A percentile compares a stretch with the other conserved stretches of the same genome.
Conservation (phyloP, 2,329 filamentous ascomycete genomes). For the Aspergillus hiratsukae region DNA sequence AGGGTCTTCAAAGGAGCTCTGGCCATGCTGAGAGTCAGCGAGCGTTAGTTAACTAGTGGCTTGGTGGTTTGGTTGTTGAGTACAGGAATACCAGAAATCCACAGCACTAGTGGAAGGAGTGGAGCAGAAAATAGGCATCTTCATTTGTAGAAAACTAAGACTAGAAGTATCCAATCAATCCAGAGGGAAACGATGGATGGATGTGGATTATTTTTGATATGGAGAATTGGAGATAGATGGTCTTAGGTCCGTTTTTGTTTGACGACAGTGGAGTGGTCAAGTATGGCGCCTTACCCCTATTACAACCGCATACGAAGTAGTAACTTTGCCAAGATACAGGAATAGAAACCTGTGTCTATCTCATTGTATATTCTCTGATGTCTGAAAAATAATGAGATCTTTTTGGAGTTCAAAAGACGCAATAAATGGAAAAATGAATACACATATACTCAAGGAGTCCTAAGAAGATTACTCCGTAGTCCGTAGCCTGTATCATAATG, state of each 20-base stretch:
- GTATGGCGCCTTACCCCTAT: not conserved
- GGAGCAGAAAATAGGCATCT: not conserved
- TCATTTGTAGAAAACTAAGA: not conserved
- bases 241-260: not conserved
- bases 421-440: not conserved
- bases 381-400: not conserved
- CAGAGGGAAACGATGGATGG: not conserved
- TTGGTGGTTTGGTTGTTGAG: conserved; percentile 7
- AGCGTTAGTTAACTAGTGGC: conserved; percentile 7
- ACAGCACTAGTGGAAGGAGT: not conserved
- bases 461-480: not conserved
- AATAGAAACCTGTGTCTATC: not conserved
- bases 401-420: not conserved
- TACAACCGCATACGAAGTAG: not conserved
- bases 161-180: not conserved
- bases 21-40: conserved; percentile 14
- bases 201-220: not conserved
- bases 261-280: not conserved
- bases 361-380: not conserved
- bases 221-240: not conserved
- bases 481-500: not conserved
- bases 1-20: conserved; percentile 22
- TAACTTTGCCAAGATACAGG: not conserved
- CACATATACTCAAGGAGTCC: not conserved
- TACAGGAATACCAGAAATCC: conserved; percentile 4